Evolutionary conservation across 2,329 filamentous ascomycete species (phyloP).

Genomic region (Coleophoma cylindrospora): DNA sequence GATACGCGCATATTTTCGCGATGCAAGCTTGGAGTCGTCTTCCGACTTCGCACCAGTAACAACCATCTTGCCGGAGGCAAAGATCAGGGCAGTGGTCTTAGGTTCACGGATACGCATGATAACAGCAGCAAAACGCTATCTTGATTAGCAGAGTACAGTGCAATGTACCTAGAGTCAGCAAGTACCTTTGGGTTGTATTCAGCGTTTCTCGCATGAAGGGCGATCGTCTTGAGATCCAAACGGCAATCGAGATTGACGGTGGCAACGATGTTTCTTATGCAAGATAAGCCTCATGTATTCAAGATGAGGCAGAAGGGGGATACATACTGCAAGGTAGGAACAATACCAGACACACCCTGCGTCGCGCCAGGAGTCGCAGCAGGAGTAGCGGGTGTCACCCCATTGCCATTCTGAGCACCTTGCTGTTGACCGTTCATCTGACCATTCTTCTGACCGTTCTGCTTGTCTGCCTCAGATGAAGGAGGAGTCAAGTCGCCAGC

Average conservation of each 20-base stretch:
- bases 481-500: conserved; percentile 80
- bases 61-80: conserved; percentile 98
- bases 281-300: conserved; percentile 45
- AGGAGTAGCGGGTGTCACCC: conserved; percentile 84
- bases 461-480: conserved; percentile 63
- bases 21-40: conserved; percentile 95
- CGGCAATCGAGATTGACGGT: conserved; percentile 98
- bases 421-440: conserved; percentile 47
- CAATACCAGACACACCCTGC: conserved; percentile 78
- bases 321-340: conserved; percentile 96
- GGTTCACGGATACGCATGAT: conserved; percentile 99
- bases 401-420: conserved; percentile 61
- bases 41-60: conserved; percentile 97
- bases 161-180: conserved; percentile 37
- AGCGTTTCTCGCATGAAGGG: conserved; percentile 93
- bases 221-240: conserved; percentile 97
- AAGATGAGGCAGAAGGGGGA: conserved; percentile 35
- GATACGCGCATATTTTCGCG: conserved; percentile 96
- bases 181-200: conserved; percentile 97
- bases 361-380: conserved; percentile 85
- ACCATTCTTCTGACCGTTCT: conserved; percentile 43
- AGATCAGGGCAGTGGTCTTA: conserved; percentile 97
- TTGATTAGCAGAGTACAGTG: conserved; percentile 31
- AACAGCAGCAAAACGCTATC: conserved; percentile 92
- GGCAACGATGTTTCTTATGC: conserved; percentile 91